Percentiles rank a stretch among this genome's conserved stretches.
Evolutionary conservation across 345 rosid species (phyloP).

Genomic region (Aquilaria yunnanensis): DNA sequence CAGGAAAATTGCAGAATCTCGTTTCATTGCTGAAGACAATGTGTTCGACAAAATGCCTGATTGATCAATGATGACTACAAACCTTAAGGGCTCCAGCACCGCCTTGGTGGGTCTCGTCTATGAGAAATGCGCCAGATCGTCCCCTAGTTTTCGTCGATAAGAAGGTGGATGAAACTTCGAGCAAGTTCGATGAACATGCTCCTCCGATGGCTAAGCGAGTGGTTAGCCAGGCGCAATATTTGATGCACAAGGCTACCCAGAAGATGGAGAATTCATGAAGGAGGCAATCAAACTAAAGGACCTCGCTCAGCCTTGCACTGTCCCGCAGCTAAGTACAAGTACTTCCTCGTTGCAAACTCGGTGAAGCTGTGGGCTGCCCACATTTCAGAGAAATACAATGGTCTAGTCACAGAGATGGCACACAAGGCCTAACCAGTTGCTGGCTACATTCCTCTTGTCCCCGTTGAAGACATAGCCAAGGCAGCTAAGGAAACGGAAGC

Average conservation of each 20-base stretch:
- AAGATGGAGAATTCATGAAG: constrained; percentile 42
- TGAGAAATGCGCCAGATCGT: constrained; percentile 51
- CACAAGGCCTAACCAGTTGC: constrained; percentile 51
- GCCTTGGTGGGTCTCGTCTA: constrained; percentile 62
- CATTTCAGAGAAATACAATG: constrained; percentile 51
- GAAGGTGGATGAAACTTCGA: constrained; percentile 64
- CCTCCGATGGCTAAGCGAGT: constrained; percentile 61
- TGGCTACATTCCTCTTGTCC: constrained; percentile 56
- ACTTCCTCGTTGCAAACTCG: constrained; percentile 36
- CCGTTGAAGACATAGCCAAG: constrained; percentile 56
- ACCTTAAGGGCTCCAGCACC: constrained; percentile 39
- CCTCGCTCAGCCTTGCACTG: constrained; percentile 44
- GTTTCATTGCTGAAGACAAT: too few relatives aligned
- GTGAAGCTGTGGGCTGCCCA: constrained; percentile 49
- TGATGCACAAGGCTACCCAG: constrained; percentile 34
- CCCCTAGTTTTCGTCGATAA: constrained; percentile 61
- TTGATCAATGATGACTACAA: too few relatives aligned
- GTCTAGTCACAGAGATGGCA: constrained; percentile 29
- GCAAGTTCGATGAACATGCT: constrained; percentile 63
- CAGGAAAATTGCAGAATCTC: too few relatives aligned
- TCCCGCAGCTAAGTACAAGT: constrained; percentile 46
- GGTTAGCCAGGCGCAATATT: constrained; percentile 29
- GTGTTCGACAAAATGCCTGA: too few relatives aligned
- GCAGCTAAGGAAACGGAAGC: constrained; percentile 42
- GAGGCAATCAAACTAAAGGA: constrained; percentile 53